Conservation (phyloP, 2,329 filamentous ascomycete genomes). For the Zopfia rhizophila region DNA sequence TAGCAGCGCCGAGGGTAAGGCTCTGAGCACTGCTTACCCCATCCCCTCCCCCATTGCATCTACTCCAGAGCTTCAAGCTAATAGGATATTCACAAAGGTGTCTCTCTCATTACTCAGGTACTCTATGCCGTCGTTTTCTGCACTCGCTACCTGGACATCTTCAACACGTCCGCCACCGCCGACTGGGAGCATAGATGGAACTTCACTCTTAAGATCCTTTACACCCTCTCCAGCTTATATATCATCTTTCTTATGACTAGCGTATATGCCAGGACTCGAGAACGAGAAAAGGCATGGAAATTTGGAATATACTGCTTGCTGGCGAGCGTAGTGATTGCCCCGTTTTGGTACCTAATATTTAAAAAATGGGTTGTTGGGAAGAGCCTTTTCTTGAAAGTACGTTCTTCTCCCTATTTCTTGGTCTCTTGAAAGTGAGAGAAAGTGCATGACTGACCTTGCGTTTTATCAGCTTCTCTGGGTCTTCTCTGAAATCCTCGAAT, state of each 20-base stretch:
- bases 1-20: constrained; percentile 80
- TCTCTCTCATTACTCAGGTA: constrained; percentile 90
- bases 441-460: constrained; percentile 1
- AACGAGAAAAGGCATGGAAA: constrained; percentile 94
- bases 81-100: constrained; percentile 62
- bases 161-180: constrained; percentile 57
- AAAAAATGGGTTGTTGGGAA: constrained; percentile 57
- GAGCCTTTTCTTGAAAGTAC: constrained; percentile 53
- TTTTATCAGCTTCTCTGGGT: constrained; percentile 77
- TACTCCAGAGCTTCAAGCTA: constrained; percentile 5
- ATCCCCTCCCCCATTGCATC: not conserved
- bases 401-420: constrained; percentile 15
- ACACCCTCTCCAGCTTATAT: constrained; percentile 84
- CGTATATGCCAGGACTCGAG: constrained; percentile 85
- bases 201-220: constrained; percentile 87
- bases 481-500: constrained; percentile 93
- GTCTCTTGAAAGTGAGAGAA: not conserved
- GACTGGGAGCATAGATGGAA: constrained; percentile 62
- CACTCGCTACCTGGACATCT: constrained; percentile 87
- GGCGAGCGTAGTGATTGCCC: constrained; percentile 74
- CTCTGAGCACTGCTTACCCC: constrained; percentile 7
- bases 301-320: constrained; percentile 76
- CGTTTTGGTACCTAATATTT: constrained; percentile 78
- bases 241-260: constrained; percentile 89
- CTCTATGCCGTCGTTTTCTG: constrained; percentile 89